Percentiles rank a stretch among this genome's conserved stretches.
Evolutionary conservation across 768 basidiomycete genomes (phyloP).

Genomic region (Lentinula sp.): DNA sequence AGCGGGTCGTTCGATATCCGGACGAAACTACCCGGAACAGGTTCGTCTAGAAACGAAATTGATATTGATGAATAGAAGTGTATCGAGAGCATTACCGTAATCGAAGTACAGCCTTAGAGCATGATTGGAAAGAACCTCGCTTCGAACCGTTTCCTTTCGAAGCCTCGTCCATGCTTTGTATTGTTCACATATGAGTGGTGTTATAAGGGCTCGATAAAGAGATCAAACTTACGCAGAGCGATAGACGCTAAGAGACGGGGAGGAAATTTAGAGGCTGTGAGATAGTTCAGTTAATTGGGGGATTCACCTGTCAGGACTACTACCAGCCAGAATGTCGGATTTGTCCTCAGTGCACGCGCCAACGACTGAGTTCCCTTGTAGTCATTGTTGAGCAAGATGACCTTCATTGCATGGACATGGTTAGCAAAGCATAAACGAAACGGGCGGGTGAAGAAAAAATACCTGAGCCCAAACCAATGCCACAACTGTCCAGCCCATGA

Average conservation of each 20-base stretch:
- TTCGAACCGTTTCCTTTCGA: slow-evolving; percentile 31
- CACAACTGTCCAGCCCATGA: slow-evolving; percentile 49
- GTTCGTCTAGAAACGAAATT: slow-evolving; percentile 6
- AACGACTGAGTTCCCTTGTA: slow-evolving; percentile 35
- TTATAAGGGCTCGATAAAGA: too few relatives aligned
- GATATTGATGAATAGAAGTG: not conserved
- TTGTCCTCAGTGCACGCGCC: slow-evolving; percentile 27
- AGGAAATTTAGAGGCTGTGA: not conserved
- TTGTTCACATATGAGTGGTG: not conserved
- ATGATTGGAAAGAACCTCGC: slow-evolving; percentile 35
- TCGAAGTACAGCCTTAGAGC: slow-evolving; percentile 39
- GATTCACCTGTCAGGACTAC: slow-evolving; percentile 23
- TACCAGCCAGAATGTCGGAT: slow-evolving; percentile 37
- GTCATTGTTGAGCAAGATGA: slow-evolving; percentile 47
- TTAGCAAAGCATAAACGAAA: not conserved
- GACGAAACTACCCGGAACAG: slow-evolving; percentile 18
- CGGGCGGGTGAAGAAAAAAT: not conserved
- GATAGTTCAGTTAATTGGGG: not conserved
- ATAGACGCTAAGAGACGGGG: slow-evolving; percentile 21
- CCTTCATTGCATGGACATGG: slow-evolving; percentile 17
- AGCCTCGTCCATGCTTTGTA: slow-evolving; percentile 31
- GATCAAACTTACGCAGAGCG: slow-evolving; percentile 18
- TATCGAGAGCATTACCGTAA: slow-evolving; percentile 25
- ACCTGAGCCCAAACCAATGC: slow-evolving; percentile 50
- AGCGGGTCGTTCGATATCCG: slow-evolving; percentile 22